Conservation (phyloP, 257 asterid genomes). For the Parsonsia alboflavescens region DNA sequence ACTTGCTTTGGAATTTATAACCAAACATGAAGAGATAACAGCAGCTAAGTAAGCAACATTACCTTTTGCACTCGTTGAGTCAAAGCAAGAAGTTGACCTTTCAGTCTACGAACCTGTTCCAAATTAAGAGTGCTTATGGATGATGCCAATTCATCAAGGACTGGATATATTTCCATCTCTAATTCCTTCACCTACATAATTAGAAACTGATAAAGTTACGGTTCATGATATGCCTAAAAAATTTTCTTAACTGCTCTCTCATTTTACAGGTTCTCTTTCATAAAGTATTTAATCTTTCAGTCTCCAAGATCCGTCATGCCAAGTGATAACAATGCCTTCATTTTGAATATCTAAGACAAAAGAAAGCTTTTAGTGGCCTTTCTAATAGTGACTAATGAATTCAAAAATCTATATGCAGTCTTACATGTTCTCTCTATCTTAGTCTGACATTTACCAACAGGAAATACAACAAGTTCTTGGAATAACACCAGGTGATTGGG, state of each 20-base stretch:
- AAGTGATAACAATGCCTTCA: not conserved
- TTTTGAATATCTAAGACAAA: not conserved
- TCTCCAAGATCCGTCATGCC: not conserved
- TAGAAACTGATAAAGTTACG: conserved; percentile 22
- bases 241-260: not conserved
- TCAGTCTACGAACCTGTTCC: conserved; percentile 95
- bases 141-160: conserved; percentile 85
- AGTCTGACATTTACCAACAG: not conserved
- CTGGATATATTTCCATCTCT: conserved; percentile 84
- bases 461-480: not conserved
- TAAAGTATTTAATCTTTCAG: not conserved
- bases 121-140: conserved; percentile 88
- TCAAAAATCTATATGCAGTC: not conserved
- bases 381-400: not conserved
- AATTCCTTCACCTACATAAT: conserved; percentile 77
- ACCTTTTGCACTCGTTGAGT: conserved; percentile 98
- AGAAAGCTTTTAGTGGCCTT: not conserved
- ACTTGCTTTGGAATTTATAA: conserved; percentile 8
- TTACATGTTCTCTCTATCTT: not conserved
- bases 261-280: not conserved
- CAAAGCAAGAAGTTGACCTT: conserved; percentile 90
- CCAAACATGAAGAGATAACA: conserved; percentile 9
- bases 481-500: not conserved
- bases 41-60: conserved; percentile 11
- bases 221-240: not conserved